A percentile compares a stretch with the other conserved stretches of the same genome.
Conservation (phyloP, 306 rosid genomes). For the Fragaria ananassa region DNA sequence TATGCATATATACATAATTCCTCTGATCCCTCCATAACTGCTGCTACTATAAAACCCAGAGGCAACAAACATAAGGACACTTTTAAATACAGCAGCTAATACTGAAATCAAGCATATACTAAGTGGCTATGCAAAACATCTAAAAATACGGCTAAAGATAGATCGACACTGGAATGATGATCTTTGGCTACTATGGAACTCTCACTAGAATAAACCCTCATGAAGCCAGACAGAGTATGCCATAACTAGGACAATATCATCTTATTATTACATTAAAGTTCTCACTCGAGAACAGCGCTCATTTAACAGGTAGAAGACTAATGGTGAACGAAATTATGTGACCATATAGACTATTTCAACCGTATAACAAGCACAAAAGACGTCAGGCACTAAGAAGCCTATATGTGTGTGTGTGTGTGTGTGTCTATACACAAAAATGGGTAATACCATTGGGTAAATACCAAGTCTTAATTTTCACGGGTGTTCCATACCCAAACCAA, state of each 20-base stretch:
- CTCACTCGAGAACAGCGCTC: neutral
- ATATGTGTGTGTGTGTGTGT: neutral
- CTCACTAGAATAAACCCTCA: neutral
- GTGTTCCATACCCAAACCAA: too few species aligned
- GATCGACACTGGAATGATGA: neutral
- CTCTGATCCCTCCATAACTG: neutral
- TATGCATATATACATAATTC: neutral
- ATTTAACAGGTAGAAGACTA: neutral
- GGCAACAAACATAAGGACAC: neutral
- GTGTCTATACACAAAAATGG: too few species aligned
- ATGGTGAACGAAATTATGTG: neutral
- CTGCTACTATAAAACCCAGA: neutral
- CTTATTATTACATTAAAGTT: neutral
- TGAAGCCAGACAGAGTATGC: neutral
- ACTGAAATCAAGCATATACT: neutral
- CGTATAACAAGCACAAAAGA: neutral
- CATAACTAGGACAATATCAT: neutral
- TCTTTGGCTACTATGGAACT: neutral
- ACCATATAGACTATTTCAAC: neutral
- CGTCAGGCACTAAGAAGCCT: neutral
- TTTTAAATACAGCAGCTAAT: neutral
- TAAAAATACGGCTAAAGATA: too few species aligned
- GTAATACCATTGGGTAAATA: too few species aligned
- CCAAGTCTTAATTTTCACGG: too few species aligned
- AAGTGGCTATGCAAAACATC: neutral